Evolutionary conservation across 768 basidiomycete genomes (phyloP), one percentile per base, ranked within the genome.

Genomic region (Leucocoprinus sp.): DNA sequence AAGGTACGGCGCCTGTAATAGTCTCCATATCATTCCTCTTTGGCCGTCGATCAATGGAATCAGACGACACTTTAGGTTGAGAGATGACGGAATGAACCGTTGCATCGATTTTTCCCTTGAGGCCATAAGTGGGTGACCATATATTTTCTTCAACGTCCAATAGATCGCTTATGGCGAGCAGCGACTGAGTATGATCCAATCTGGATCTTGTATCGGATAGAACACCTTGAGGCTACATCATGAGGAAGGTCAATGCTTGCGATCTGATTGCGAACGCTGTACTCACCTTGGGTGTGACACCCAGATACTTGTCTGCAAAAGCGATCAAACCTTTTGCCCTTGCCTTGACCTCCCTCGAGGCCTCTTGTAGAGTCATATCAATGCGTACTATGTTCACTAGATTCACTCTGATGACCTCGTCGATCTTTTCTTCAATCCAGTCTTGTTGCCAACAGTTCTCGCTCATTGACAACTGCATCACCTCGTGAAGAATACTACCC

Each of bases 131-230:
- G 0, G 96, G 95, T 0, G 91, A 93, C 86, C 90, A 96, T 52
- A 99, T 95, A 53, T 97, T 93, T 59, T 99, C 96, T 67, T 99
- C 96, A 33, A 95, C 74, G 47, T 92, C 93, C 50, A 90, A 75
- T 4, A 96, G 63, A 22, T 81, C 68, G 4, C 76, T 68, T 38
- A 99, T 80, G 0, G 89, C 85, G 0, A 96, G 70, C 8, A 75
- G 64, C 1, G 81, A 74, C 1, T 65, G 63, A 19, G 71, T 61
- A 34, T 70, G 70, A 12, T 71, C 64, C 1, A 67, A 62, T 0
- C 55, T 55, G 12, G 81, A 69, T 7, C 86, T 75, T 1, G 80
- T 81, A 54, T 93, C 81, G 3, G 72, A 74, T 6, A 96, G 69
- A 27, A 75, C 59, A 0, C 82, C 92, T 11, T 73, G 65, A 0